Evolutionary conservation across 2,329 filamentous ascomycete genomes (phyloP).

Genomic region (Hypoxylon sp.): DNA sequence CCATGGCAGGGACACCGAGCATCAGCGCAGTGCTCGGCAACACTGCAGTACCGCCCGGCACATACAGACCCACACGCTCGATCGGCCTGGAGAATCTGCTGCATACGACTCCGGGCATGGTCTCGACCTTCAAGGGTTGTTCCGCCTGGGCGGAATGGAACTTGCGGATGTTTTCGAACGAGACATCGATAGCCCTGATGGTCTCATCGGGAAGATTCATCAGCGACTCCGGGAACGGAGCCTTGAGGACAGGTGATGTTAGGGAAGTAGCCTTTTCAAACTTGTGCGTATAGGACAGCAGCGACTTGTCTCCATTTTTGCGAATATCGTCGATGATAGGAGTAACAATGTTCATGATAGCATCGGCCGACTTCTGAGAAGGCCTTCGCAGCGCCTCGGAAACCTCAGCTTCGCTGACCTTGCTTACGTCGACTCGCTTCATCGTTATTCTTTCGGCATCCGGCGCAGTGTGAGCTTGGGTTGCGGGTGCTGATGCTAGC

Average conservation of each 20-base stretch:
- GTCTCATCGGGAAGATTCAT: constrained; percentile 89
- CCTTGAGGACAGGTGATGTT: constrained; percentile 85
- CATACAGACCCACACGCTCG: constrained; percentile 94
- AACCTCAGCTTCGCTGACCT: constrained; percentile 70
- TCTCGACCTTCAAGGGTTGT: constrained; percentile 84
- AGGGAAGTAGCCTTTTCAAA: constrained; percentile 96
- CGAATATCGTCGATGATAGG: constrained; percentile 93
- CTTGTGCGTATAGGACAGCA: constrained; percentile 94
- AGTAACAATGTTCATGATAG: constrained; percentile 87
- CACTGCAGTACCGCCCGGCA: constrained; percentile 96
- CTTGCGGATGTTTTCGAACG: constrained; percentile 90
- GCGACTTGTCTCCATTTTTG: constrained; percentile 81
- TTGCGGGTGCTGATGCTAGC: constrained; percentile 48
- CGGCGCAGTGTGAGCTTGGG: constrained; percentile 51
- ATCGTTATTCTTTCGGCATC: constrained; percentile 73
- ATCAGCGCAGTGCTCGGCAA: constrained; percentile 96
- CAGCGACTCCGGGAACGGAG: constrained; percentile 83
- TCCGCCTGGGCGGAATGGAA: constrained; percentile 95
- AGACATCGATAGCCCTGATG: constrained; percentile 89
- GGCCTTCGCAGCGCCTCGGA: constrained; percentile 82
- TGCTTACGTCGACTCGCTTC: constrained; percentile 76
- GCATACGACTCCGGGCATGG: constrained; percentile 96
- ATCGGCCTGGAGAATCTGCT: constrained; percentile 92
- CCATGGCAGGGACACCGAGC: constrained; percentile 97
- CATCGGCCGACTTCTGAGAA: constrained; percentile 92